Evolutionary conservation across 495 filamentous ascomycete species (phyloP), one percentile per base, ranked within the genome.

Genomic region (Aspergillus sclerotiicarbonarius): DNA sequence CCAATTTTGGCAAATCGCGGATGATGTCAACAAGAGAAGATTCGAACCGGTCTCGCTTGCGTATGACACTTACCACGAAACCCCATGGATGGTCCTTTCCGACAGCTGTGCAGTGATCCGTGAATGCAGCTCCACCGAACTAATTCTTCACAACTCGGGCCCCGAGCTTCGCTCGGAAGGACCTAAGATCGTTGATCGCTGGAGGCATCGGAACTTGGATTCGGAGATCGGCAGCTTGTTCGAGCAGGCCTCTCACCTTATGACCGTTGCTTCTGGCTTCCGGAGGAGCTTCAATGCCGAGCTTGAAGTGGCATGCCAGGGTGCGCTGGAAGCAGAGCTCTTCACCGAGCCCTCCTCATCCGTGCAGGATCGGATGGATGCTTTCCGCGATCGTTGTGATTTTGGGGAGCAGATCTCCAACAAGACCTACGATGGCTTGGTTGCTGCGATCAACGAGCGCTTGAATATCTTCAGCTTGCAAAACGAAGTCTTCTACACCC

Each of bases 21-120:
- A 85, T 12, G 92, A 98, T 66, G 80, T 99, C 20, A 89, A 99
- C 65, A 91, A 87, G 58, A 86, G 89, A 58, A 82, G 92, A 65
- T 86, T 87, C 6, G 91, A 96, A 64, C 83, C 87, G 3, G 67
- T 96, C 39, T 84, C 90, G 4, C 73, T 98, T 32, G 83, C 84
- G 0, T 88, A 86, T 59, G 95, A 98, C 64, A 65, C 78, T 1
- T 76, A 84, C 41, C 76, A 77, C 10, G 85, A 86, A 33, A 84
- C 91, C 74, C 86, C 92, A 4, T 96, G 91, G 89, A 76, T 91
- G 25, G 76, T 94, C 32, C 87, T 88, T 51, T 83, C 91, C 5
- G 92, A 96, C 65, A 84, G 86, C 21, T 80, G 93, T 56, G 87
- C 89, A 19, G 80, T 88, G 8, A 78, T 98, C 51, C 80, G 94